Evolutionary conservation across 345 rosid genomes (phyloP).

Genomic region (Boechera divaricarpa): DNA sequence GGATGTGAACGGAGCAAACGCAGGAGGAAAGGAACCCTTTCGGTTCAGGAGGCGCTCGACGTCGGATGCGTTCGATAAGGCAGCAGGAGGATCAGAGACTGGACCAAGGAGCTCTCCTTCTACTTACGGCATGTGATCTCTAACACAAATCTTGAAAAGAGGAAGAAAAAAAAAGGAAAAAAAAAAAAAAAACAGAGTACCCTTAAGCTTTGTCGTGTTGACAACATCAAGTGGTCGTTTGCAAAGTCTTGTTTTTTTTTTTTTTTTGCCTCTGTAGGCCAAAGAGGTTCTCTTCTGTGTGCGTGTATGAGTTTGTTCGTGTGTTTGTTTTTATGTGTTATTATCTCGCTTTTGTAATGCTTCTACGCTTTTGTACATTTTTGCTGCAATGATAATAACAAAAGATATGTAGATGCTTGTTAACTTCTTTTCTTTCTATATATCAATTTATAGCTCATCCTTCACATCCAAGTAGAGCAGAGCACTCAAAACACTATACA

Average conservation of each 20-base stretch:
- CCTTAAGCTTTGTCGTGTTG: slow-evolving; percentile 13
- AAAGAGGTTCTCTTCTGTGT: slow-evolving; percentile 13
- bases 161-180: not conserved
- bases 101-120: slow-evolving; percentile 76
- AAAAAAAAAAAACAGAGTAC: slow-evolving; percentile 3
- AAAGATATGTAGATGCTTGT: slow-evolving; percentile 4
- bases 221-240: slow-evolving; percentile 17
- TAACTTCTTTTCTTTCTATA: too few species aligned
- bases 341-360: slow-evolving; percentile 15
- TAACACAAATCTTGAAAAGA: slow-evolving; percentile 19
- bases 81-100: slow-evolving; percentile 54
- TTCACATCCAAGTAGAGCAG: not conserved
- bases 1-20: slow-evolving; percentile 50
- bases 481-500: not conserved
- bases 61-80: slow-evolving; percentile 78
- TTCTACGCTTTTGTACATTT: slow-evolving; percentile 30
- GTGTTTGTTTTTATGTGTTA: not conserved
- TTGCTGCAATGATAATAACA: slow-evolving; percentile 35
- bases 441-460: not conserved
- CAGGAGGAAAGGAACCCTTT: slow-evolving; percentile 79
- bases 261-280: slow-evolving; percentile 24
- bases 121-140: slow-evolving; percentile 82
- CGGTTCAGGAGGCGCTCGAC: slow-evolving; percentile 81
- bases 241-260: not conserved
- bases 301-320: slow-evolving; percentile 21